A percentile compares a stretch with the other conserved stretches of the same genome.
These are phyloP conservation scores for Pseudozyma sp. DNA, from an alignment of 1,284 basidiomycete species.

Conservation along the genomic window DNA sequence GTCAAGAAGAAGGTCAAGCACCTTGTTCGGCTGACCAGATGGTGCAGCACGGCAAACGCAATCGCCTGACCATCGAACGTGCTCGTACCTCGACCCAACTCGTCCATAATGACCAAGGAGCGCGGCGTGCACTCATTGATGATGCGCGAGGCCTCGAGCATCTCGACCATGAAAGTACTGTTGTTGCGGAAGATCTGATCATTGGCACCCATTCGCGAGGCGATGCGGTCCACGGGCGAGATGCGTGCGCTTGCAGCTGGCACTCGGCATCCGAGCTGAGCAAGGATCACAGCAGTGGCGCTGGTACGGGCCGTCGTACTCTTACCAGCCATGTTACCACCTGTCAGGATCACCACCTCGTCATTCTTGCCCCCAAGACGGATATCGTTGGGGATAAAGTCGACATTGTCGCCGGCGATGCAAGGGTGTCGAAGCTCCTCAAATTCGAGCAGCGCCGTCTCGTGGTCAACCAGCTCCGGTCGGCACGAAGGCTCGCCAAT, in stretches of 20 bases:
- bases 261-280: conserved; percentile 96
- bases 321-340: conserved; percentile 84
- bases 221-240: conserved; percentile 90
- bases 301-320: conserved; percentile 86
- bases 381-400: conserved; percentile 95
- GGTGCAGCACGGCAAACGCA: conserved; percentile 66
- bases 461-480: conserved; percentile 85
- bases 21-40: conserved; percentile 64
- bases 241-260: conserved; percentile 86
- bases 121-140: conserved; percentile 66
- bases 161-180: conserved; percentile 69
- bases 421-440: conserved; percentile 85
- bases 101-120: conserved; percentile 68
- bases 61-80: conserved; percentile 69
- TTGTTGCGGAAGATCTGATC: conserved; percentile 67
- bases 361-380: conserved; percentile 82
- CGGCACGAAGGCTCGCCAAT: conserved; percentile 93
- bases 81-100: conserved; percentile 69
- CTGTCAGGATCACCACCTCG: conserved; percentile 88
- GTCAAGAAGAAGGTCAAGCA: conserved; percentile 68
- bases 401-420: conserved; percentile 70
- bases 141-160: conserved; percentile 68
- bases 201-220: conserved; percentile 94
- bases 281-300: conserved; percentile 94
- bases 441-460: conserved; percentile 83